These are phyloP conservation scores for Camptophora hylomeconis DNA, from an alignment of 2,329 filamentous ascomycete species.

Conservation along the genomic window DNA sequence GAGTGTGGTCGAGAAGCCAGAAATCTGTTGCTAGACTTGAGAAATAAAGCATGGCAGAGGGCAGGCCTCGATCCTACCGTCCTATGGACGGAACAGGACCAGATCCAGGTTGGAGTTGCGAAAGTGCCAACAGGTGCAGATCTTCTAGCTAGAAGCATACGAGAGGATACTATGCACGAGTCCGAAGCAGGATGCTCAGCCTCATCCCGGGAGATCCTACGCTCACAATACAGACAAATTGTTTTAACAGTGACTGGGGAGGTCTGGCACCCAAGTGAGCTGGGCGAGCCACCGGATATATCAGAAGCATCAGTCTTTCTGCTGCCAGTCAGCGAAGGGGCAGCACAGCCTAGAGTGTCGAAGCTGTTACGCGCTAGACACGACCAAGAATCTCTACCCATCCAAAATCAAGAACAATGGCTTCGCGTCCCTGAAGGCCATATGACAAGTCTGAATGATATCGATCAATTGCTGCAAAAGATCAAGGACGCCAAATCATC, in stretches of 20 bases:
- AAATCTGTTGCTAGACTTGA: slow-evolving; percentile 34
- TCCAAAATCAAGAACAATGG: too few species aligned
- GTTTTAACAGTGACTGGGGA: background rate
- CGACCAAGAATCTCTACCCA: too few species aligned
- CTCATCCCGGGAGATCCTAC: background rate
- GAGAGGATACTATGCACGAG: slow-evolving; percentile 15
- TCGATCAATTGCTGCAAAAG: too few species aligned
- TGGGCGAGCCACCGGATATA: slow-evolving; percentile 1
- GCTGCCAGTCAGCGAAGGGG: background rate
- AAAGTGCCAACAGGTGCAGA: slow-evolving; percentile 13
- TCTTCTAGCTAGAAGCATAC: slow-evolving; percentile 13
- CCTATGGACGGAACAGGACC: slow-evolving; percentile 34
- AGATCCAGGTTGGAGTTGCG: slow-evolving; percentile 25
- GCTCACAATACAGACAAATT: background rate
- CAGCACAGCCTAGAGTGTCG: background rate
- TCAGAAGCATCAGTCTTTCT: background rate
- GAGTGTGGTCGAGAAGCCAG: slow-evolving; percentile 36
- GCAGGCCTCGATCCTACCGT: slow-evolving; percentile 33
- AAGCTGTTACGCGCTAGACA: slow-evolving; percentile 3
- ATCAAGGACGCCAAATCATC: too few species aligned
- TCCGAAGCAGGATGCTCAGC: slow-evolving; percentile 1
- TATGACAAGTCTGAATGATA: too few species aligned
- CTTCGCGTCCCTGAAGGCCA: too few species aligned
- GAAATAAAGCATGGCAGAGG: slow-evolving; percentile 35
- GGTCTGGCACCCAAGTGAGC: slow-evolving; percentile 1